Conservation (phyloP, 1,139 yeast genomes). For the Scheffersomyces segobiensis region DNA sequence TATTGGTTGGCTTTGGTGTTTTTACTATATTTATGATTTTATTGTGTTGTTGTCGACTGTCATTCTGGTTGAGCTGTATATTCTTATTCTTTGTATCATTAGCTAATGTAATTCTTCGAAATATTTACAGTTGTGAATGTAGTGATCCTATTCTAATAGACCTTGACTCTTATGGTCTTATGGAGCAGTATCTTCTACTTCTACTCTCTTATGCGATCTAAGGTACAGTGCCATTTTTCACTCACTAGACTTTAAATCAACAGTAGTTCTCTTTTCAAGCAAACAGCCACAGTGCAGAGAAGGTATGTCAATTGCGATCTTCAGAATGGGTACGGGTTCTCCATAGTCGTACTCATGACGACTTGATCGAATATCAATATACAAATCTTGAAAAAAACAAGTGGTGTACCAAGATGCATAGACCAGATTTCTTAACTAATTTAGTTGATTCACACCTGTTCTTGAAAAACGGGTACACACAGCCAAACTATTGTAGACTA, state of each 20-base stretch:
- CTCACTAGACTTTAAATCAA: not conserved
- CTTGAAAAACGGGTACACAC: slow-evolving; percentile 35
- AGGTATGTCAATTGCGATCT: not conserved
- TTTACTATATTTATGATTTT: not conserved
- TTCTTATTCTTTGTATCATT: not conserved
- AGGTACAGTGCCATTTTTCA: not conserved
- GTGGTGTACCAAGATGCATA: slow-evolving; percentile 24
- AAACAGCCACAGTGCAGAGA: not conserved
- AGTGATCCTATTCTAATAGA: not conserved
- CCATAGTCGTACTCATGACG: slow-evolving; percentile 1
- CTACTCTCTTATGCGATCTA: not conserved
- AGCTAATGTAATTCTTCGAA: not conserved
- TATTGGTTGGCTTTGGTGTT: not conserved
- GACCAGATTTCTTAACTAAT: slow-evolving; percentile 5
- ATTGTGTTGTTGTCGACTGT: not conserved
- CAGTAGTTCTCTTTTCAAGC: not conserved
- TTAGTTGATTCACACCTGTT: slow-evolving; percentile 12
- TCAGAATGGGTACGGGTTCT: not conserved
- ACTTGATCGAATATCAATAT: slow-evolving; percentile 14
- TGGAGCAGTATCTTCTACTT: not conserved
- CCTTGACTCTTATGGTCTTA: not conserved
- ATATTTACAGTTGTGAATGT: not conserved
- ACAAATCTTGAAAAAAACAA: slow-evolving; percentile 13
- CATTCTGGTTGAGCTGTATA: not conserved
- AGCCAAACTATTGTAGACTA: slow-evolving; percentile 5